A percentile compares a stretch with the other conserved stretches of the same genome.
These are phyloP conservation scores for Saccharomycopsis amapae DNA, from an alignment of 805 yeast species.

Conservation along the genomic window DNA sequence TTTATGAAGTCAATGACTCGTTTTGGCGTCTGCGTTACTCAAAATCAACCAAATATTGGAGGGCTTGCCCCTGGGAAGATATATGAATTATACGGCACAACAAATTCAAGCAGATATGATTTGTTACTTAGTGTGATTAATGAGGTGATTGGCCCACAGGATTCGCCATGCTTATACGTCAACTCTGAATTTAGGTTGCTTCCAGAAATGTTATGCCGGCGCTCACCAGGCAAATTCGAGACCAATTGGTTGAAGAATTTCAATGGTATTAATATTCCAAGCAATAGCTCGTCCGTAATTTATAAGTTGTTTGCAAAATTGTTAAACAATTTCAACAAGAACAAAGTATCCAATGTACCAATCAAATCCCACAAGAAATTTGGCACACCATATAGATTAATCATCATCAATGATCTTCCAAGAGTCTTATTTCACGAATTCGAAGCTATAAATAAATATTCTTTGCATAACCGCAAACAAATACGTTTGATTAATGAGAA, in stretches of 20 bases:
- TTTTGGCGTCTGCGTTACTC: background rate
- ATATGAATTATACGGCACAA: conserved; percentile 18
- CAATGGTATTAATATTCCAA: conserved; percentile 1
- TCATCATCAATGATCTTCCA: conserved; percentile 18
- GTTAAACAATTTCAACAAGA: background rate
- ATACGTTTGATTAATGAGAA: conserved; percentile 7
- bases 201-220: background rate
- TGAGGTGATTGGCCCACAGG: background rate
- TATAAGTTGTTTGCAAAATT: conserved; percentile 1
- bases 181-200: conserved; percentile 15
- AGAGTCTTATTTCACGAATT: conserved; percentile 11
- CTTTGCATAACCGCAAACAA: conserved; percentile 1
- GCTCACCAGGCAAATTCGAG: no score
- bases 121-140: conserved; percentile 3
- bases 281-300: conserved; percentile 3
- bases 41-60: background rate
- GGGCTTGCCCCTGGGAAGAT: conserved; percentile 18
- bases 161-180: conserved; percentile 10
- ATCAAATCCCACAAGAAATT: background rate
- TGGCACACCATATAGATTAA: conserved; percentile 5
- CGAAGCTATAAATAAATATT: conserved; percentile 7
- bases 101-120: conserved; percentile 1
- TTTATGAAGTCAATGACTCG: background rate
- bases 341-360: background rate
- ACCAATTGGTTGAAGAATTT: background rate